Conservation (phyloP, 2,329 filamentous ascomycete species). For the Waltergamsia citrina region DNA sequence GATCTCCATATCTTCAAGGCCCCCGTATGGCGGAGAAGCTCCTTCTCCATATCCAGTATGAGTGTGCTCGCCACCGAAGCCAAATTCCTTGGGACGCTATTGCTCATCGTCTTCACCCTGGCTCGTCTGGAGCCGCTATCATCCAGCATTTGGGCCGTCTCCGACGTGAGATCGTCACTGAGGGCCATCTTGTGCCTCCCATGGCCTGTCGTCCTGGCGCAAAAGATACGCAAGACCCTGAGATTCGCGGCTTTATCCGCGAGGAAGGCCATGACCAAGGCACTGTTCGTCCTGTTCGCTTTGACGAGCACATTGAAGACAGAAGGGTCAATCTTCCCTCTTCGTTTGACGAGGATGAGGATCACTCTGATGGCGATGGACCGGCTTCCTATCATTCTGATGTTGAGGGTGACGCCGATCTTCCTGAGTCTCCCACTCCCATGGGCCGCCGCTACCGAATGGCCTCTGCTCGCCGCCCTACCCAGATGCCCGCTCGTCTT, state of each 20-base stretch:
- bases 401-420: not conserved
- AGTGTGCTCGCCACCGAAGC: conserved; percentile 19
- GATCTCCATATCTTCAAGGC: conserved; percentile 15
- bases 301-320: conserved; percentile 20
- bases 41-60: conserved; percentile 28
- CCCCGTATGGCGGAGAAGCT: conserved; percentile 36
- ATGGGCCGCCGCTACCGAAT: not conserved
- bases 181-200: conserved; percentile 33
- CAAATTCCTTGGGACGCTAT: conserved; percentile 28
- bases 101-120: conserved; percentile 29
- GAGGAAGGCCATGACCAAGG: conserved; percentile 12
- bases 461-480: not conserved
- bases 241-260: conserved; percentile 23
- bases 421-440: conserved; percentile 1
- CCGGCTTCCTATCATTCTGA: not conserved
- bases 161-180: conserved; percentile 20
- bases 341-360: conserved; percentile 7
- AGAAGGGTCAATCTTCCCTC: conserved; percentile 17
- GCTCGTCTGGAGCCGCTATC: conserved; percentile 27
- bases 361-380: conserved; percentile 1
- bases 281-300: conserved; percentile 18
- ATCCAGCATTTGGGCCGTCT: conserved; percentile 25
- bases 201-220: conserved; percentile 14
- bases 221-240: conserved; percentile 9
- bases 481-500: not conserved